Percentiles rank a stretch among this genome's conserved stretches.
These are phyloP conservation scores for Gossypium trilobum DNA, from an alignment of 441 rosid genomes.

Conservation along the genomic window DNA sequence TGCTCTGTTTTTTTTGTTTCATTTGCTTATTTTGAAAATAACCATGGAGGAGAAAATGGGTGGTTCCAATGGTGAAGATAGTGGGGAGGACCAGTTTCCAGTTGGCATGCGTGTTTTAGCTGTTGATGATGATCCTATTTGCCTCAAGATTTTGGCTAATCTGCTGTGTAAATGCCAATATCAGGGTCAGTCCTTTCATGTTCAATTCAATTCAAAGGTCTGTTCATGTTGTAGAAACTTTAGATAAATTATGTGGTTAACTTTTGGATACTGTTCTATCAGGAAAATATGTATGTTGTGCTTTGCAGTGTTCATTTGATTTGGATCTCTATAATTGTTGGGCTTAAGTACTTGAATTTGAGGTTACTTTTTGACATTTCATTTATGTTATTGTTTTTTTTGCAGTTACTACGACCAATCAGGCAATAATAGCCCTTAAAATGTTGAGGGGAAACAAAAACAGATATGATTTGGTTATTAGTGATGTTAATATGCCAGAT, in stretches of 20 bases:
- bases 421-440: constrained; percentile 55
- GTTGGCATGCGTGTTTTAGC: constrained; percentile 79
- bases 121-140: constrained; percentile 79
- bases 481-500: constrained; percentile 98
- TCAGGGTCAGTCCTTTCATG: constrained; percentile 41
- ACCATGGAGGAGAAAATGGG: constrained; percentile 28
- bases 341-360: constrained; percentile 3
- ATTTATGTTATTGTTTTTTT: constrained; percentile 12
- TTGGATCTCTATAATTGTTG: constrained; percentile 11
- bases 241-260: background rate
- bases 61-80: constrained; percentile 25
- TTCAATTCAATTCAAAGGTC: constrained; percentile 3
- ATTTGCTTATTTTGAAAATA: constrained; percentile 25
- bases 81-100: constrained; percentile 41
- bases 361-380: constrained; percentile 4
- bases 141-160: constrained; percentile 59
- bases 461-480: constrained; percentile 77
- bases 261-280: constrained; percentile 15
- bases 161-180: constrained; percentile 75
- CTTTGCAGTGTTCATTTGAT: background rate
- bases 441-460: constrained; percentile 72
- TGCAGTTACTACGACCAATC: constrained; percentile 80
- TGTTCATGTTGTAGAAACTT: background rate
- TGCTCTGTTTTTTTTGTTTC: constrained; percentile 14
- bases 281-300: constrained; percentile 8